phyloP scores from a whole-genome alignment of 108 stramenopile genomes.

The Mayamaea pseudoterrestris region DNA sequence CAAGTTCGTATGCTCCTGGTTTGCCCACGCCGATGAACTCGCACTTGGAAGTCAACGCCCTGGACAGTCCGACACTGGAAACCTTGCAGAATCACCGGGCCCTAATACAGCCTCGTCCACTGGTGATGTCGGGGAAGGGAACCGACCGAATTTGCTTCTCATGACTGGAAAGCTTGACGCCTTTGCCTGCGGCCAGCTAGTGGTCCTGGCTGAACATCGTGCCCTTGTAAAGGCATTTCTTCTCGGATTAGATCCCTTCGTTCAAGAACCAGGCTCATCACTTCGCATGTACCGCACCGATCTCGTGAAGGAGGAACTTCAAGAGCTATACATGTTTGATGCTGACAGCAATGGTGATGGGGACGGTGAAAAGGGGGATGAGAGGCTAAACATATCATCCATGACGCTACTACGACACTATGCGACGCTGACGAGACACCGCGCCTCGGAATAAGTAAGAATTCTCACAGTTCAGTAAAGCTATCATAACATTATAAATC shows the following conservation, averaged over 20 bases:
- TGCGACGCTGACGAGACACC: too few relatives aligned
- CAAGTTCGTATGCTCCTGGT: constrained; percentile 50
- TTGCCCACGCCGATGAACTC: constrained; percentile 69
- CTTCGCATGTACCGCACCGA: constrained; percentile 24
- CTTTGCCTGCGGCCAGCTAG: constrained; percentile 72
- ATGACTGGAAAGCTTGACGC: constrained; percentile 61
- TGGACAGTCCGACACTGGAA: constrained; percentile 14
- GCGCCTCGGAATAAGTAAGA: too few relatives aligned
- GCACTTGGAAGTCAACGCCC: constrained; percentile 40
- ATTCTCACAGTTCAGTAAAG: too few relatives aligned
- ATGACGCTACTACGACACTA: too few relatives aligned
- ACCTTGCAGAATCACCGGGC: neutral
- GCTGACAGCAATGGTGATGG: too few relatives aligned
- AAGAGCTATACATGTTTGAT: too few relatives aligned
- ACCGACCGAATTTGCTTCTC: constrained; percentile 59
- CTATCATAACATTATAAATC: too few relatives aligned
- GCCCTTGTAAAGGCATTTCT: constrained; percentile 58
- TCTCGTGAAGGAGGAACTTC: constrained; percentile 28
- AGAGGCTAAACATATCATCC: too few relatives aligned
- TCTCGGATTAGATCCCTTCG: constrained; percentile 65
- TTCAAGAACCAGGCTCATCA: constrained; percentile 13
- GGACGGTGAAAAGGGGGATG: too few relatives aligned
- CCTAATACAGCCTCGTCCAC: neutral
- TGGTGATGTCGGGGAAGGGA: constrained; percentile 17
- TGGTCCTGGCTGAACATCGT: constrained; percentile 75